A percentile compares a stretch with the other conserved stretches of the same genome.
phyloP scores from a whole-genome alignment of 805 yeast genomes.

The Aciculoconidium aculeatum region DNA sequence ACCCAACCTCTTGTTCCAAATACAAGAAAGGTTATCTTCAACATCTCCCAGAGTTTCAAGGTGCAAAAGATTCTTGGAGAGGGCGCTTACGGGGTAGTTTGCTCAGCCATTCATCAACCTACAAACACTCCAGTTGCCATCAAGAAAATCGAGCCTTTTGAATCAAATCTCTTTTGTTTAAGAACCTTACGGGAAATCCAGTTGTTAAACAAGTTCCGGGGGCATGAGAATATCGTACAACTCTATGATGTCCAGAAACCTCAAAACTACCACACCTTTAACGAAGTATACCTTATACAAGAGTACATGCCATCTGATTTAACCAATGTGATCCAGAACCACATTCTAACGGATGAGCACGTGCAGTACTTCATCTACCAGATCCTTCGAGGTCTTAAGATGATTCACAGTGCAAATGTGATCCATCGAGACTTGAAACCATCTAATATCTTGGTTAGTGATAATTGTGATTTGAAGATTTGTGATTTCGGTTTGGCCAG shows the following conservation, averaged over 20 bases:
- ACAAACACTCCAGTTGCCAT: constrained; percentile 65
- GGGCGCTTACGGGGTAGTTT: constrained; percentile 80
- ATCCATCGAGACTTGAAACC: constrained; percentile 78
- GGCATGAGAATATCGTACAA: constrained; percentile 68
- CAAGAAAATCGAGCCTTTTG: constrained; percentile 70
- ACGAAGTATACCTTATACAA: constrained; percentile 70
- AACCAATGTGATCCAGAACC: constrained; percentile 54
- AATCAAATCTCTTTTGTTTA: constrained; percentile 57
- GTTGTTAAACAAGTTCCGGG: constrained; percentile 54
- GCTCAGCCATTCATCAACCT: constrained; percentile 59
- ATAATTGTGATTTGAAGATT: constrained; percentile 68
- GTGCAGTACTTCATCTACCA: constrained; percentile 68
- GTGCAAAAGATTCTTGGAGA: constrained; percentile 62
- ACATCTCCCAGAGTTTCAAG: constrained; percentile 57
- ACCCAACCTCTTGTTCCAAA: too few species aligned
- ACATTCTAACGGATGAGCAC: constrained; percentile 57
- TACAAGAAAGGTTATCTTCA: constrained; percentile 37
- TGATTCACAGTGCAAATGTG: constrained; percentile 66
- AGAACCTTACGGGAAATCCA: constrained; percentile 69
- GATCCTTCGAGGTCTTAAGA: constrained; percentile 61
- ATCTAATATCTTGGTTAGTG: constrained; percentile 59
- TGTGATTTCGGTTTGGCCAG: constrained; percentile 79
- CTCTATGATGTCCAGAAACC: constrained; percentile 67
- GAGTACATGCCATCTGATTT: constrained; percentile 76
- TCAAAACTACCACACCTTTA: constrained; percentile 47